These are phyloP conservation scores for Diplodia corticola DNA, from an alignment of 2,329 filamentous ascomycete genomes.

Conservation along the genomic window DNA sequence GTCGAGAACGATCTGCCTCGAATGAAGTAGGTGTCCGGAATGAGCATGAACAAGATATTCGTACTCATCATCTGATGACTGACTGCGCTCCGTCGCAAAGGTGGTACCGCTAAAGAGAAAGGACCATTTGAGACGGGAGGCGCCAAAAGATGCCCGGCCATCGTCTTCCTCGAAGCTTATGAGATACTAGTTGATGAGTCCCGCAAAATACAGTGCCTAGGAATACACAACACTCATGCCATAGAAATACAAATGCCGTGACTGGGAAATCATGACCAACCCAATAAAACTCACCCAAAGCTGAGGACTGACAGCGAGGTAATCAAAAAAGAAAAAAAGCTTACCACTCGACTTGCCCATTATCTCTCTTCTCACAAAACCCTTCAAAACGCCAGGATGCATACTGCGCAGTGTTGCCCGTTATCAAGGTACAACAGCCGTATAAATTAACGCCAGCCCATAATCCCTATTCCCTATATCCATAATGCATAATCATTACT, in stretches of 20 bases:
- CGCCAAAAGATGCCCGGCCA: background rate
- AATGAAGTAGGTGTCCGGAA: too few species aligned
- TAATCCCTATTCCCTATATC: background rate
- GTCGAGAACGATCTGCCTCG: background rate
- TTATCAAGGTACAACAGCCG: background rate
- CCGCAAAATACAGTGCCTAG: background rate
- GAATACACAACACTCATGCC: background rate
- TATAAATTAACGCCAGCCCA: background rate
- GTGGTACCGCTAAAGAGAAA: background rate
- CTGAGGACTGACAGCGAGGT: background rate
- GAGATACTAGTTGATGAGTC: background rate
- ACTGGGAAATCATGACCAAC: background rate
- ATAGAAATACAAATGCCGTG: constrained; percentile 1
- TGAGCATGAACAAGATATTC: background rate
- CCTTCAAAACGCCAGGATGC: background rate
- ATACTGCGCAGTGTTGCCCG: background rate
- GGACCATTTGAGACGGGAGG: background rate
- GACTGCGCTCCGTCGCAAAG: too few species aligned
- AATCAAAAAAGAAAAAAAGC: background rate
- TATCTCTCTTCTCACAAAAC: background rate
- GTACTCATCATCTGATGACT: background rate
- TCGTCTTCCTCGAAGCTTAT: background rate
- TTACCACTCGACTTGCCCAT: background rate
- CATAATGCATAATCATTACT: constrained; percentile 13
- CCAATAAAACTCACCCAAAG: background rate